Conservation (phyloP, 2,329 filamentous ascomycete species). For the Fusarium sp. region DNA sequence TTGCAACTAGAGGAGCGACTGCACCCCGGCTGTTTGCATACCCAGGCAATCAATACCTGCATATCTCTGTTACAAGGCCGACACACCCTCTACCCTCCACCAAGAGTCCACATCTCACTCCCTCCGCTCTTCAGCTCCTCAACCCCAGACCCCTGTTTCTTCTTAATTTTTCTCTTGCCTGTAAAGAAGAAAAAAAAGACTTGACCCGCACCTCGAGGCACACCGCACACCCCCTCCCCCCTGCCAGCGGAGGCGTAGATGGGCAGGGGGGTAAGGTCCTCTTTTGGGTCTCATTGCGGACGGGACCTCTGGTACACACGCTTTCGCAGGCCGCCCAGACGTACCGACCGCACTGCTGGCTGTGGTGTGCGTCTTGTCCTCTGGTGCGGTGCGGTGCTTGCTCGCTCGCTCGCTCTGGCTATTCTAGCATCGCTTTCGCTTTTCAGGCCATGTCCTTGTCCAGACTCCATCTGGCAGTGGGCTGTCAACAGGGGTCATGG, state of each 20-base stretch:
- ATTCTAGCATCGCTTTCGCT: slow-evolving; percentile 16
- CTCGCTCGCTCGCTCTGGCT: neutral
- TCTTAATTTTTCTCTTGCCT: neutral
- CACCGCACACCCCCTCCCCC: neutral
- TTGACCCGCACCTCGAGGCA: neutral
- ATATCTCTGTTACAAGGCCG: slow-evolving; percentile 23
- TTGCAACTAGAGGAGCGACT: slow-evolving; percentile 11
- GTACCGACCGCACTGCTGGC: slow-evolving; percentile 17
- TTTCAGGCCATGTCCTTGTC: slow-evolving; percentile 20
- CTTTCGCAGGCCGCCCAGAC: slow-evolving; percentile 19
- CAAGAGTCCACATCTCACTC: slow-evolving; percentile 17
- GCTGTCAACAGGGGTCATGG: slow-evolving; percentile 40
- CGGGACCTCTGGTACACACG: slow-evolving; percentile 11
- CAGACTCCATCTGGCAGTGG: slow-evolving; percentile 28
- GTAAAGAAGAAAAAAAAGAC: slow-evolving; percentile 16
- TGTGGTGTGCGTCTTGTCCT: neutral
- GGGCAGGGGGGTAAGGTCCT: neutral
- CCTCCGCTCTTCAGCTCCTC: slow-evolving; percentile 40
- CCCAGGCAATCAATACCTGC: slow-evolving; percentile 18
- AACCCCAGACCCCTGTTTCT: slow-evolving; percentile 37
- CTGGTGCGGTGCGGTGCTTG: neutral
- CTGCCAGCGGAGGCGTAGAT: too few species aligned
- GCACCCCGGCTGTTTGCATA: slow-evolving; percentile 25
- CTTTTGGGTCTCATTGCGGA: slow-evolving; percentile 4
- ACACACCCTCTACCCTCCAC: neutral